Evolutionary conservation across 2,329 filamentous ascomycete genomes (phyloP).

Genomic region (Ceratocystis cacaofunesta): DNA sequence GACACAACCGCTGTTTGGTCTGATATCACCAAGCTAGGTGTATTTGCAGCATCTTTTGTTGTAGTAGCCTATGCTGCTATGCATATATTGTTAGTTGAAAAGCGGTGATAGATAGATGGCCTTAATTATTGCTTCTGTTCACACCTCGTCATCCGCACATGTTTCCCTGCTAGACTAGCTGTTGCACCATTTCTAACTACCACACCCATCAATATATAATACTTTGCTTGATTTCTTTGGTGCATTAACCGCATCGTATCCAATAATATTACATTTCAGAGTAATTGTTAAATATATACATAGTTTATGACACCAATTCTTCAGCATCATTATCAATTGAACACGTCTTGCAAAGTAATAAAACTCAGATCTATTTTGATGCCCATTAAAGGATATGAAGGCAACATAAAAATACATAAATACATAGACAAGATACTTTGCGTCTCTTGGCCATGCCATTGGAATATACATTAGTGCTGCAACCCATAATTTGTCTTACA

Average conservation of each 20-base stretch:
- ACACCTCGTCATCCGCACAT: neutral
- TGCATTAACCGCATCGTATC: too few relatives aligned
- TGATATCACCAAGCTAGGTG: constrained; percentile 65
- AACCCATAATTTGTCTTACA: neutral
- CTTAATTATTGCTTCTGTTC: neutral
- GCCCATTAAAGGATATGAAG: neutral
- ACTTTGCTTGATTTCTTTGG: too few relatives aligned
- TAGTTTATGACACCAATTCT: too few relatives aligned
- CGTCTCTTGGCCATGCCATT: neutral
- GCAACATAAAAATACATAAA: constrained; percentile 9
- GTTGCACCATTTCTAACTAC: neutral
- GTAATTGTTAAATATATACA: too few relatives aligned
- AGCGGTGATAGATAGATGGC: constrained; percentile 26
- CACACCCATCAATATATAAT: too few relatives aligned
- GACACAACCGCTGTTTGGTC: constrained; percentile 72
- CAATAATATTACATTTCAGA: too few relatives aligned
- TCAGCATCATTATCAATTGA: neutral
- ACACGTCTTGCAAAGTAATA: neutral
- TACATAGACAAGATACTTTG: constrained; percentile 6
- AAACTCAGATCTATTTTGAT: neutral
- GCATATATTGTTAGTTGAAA: constrained; percentile 87
- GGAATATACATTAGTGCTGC: neutral
- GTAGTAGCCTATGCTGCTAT: constrained; percentile 80
- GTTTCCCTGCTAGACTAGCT: neutral
- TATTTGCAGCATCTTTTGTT: constrained; percentile 73